phyloP scores from a whole-genome alignment of 2,329 filamentous ascomycete genomes.

The Alternaria sp. region DNA sequence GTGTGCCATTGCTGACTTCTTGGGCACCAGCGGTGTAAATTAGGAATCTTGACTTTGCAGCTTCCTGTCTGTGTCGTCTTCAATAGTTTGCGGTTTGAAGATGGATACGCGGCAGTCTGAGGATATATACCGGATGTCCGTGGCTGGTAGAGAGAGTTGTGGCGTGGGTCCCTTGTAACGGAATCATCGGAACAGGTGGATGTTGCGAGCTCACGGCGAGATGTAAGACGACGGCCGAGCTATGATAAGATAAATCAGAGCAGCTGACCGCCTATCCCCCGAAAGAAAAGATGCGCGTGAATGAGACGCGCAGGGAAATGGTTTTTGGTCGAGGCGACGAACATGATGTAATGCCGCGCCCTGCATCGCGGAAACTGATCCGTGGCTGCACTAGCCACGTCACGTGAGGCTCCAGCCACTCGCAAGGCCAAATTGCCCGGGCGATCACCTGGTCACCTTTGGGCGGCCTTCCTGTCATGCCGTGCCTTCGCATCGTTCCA shows the following conservation, averaged over 20 bases:
- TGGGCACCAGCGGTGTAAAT: slow-evolving; percentile 20
- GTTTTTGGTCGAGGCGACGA: not conserved
- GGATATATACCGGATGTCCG: slow-evolving; percentile 6
- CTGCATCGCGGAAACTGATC: not conserved
- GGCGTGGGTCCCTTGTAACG: slow-evolving; percentile 18
- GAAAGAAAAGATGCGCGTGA: slow-evolving; percentile 8
- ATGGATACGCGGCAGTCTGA: not conserved
- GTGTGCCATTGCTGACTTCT: slow-evolving; percentile 33
- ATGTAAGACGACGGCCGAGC: not conserved
- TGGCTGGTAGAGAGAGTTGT: slow-evolving; percentile 11
- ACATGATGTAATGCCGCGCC: slow-evolving; percentile 9
- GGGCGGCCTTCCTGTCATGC: not conserved
- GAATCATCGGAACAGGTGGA: slow-evolving; percentile 12
- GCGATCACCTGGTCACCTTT: not conserved
- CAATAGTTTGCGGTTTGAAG: not conserved
- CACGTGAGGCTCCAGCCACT: slow-evolving; percentile 4
- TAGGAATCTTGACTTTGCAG: slow-evolving; percentile 12
- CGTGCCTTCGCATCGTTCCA: not conserved
- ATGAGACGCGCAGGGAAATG: not conserved
- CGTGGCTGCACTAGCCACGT: not conserved
- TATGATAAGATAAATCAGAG: slow-evolving; percentile 1
- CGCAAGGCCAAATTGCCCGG: not conserved
- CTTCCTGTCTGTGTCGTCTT: slow-evolving; percentile 4
- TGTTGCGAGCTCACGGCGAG: not conserved
- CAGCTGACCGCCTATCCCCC: slow-evolving; percentile 15